Percentiles rank a stretch among this genome's conserved stretches.
Conservation (phyloP, 2,329 filamentous ascomycete genomes). For the Dothideomycetes sp. region DNA sequence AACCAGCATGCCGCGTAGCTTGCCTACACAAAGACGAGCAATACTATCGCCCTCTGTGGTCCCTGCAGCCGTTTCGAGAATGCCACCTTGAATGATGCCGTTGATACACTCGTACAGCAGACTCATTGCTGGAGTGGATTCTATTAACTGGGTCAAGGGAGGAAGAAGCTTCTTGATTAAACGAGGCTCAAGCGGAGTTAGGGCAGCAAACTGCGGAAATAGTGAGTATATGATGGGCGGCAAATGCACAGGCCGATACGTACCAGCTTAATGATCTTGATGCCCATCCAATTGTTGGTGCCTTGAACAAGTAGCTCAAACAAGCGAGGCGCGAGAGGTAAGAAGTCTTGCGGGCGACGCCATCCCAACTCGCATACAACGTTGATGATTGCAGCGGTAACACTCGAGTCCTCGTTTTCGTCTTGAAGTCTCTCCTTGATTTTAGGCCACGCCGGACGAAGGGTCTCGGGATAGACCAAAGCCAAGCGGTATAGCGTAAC, state of each 20-base stretch:
- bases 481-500: slow-evolving; percentile 89
- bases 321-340: slow-evolving; percentile 79
- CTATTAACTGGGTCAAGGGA: slow-evolving; percentile 83
- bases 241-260: no score
- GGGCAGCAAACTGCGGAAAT: slow-evolving; percentile 67
- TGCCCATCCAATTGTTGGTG: slow-evolving; percentile 99
- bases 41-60: slow-evolving; percentile 80
- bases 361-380: slow-evolving; percentile 94
- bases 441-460: slow-evolving; percentile 90
- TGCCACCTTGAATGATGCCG: slow-evolving; percentile 93
- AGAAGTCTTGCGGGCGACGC: slow-evolving; percentile 85
- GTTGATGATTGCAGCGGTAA: slow-evolving; percentile 92
- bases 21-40: slow-evolving; percentile 81
- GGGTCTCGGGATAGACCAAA: slow-evolving; percentile 88
- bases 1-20: slow-evolving; percentile 87
- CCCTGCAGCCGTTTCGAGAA: slow-evolving; percentile 72
- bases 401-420: slow-evolving; percentile 77
- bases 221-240: slow-evolving; percentile 16
- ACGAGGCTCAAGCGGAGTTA: slow-evolving; percentile 85
- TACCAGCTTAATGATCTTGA: slow-evolving; percentile 95
- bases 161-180: slow-evolving; percentile 84
- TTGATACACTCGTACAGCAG: slow-evolving; percentile 96
- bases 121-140: slow-evolving; percentile 96
- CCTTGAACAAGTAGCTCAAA: slow-evolving; percentile 88
- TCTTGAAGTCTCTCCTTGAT: slow-evolving; percentile 92